Evolutionary conservation across 805 yeast genomes (phyloP).

Genomic region (Clavispora carvajalis): DNA sequence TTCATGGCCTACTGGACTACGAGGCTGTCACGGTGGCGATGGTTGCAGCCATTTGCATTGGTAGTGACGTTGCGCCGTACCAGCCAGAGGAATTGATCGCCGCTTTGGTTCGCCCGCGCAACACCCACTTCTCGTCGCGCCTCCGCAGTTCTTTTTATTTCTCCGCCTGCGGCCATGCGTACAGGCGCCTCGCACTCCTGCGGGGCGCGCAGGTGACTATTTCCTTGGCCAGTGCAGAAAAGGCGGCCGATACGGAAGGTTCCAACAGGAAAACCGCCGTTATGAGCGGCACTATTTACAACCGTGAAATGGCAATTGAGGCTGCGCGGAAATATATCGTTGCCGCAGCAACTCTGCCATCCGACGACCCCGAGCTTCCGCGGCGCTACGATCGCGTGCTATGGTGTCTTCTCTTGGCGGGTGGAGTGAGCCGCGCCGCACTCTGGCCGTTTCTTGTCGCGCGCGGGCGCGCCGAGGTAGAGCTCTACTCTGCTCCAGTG

Average conservation of each 20-base stretch:
- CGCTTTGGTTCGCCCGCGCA: slow-evolving; percentile 1
- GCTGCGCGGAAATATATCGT: slow-evolving; percentile 10
- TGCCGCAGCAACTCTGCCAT: slow-evolving; percentile 11
- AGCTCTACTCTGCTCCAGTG: background rate
- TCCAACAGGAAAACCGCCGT: no score
- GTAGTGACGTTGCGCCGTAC: background rate
- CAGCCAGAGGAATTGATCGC: background rate
- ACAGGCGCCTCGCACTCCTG: slow-evolving; percentile 4
- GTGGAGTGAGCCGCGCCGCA: slow-evolving; percentile 7
- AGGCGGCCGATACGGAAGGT: no score
- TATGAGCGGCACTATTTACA: slow-evolving; percentile 3
- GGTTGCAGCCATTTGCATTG: slow-evolving; percentile 6
- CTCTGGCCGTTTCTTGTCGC: slow-evolving; percentile 6
- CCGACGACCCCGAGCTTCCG: slow-evolving; percentile 9
- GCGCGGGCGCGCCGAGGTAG: slow-evolving; percentile 3
- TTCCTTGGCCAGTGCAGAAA: background rate
- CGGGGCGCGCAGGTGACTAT: background rate
- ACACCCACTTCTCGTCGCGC: background rate
- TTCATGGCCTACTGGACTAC: slow-evolving; percentile 7
- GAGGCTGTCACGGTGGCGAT: slow-evolving; percentile 8
- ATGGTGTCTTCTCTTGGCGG: slow-evolving; percentile 13
- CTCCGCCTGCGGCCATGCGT: slow-evolving; percentile 7
- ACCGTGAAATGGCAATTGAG: slow-evolving; percentile 6
- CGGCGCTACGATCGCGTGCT: slow-evolving; percentile 11
- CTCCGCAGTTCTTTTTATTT: background rate